Evolutionary conservation across 345 rosid genomes (phyloP).

Genomic region (Passiflora organensis): DNA sequence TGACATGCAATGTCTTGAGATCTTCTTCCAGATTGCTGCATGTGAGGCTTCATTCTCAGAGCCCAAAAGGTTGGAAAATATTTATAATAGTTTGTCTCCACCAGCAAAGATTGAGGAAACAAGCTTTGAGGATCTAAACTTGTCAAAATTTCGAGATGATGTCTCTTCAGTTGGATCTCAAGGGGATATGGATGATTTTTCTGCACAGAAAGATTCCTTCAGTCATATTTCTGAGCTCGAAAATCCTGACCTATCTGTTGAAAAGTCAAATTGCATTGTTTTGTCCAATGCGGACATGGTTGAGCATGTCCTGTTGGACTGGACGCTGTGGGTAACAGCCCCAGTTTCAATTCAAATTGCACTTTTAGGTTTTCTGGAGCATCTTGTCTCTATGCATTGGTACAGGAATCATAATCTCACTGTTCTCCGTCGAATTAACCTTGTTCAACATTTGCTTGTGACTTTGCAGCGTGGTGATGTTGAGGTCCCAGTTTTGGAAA

Average conservation of each 20-base stretch:
- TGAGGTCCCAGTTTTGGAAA: slow-evolving; percentile 94
- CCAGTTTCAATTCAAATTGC: slow-evolving; percentile 92
- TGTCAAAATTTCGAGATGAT: slow-evolving; percentile 77
- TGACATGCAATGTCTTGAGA: slow-evolving; percentile 95
- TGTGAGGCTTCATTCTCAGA: slow-evolving; percentile 98
- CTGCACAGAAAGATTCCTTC: slow-evolving; percentile 76
- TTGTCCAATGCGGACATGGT: slow-evolving; percentile 97
- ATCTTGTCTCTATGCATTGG: slow-evolving; percentile 99
- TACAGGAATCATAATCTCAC: slow-evolving; percentile 98
- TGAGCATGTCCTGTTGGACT: slow-evolving; percentile 97
- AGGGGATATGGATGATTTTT: slow-evolving; percentile 94
- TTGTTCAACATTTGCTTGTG: slow-evolving; percentile 92
- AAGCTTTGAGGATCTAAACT: slow-evolving; percentile 73
- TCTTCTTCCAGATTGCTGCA: slow-evolving; percentile 96
- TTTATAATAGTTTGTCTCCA: slow-evolving; percentile 38
- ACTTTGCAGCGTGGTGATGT: slow-evolving; percentile 99
- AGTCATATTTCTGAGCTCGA: slow-evolving; percentile 96
- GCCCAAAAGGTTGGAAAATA: slow-evolving; percentile 64
- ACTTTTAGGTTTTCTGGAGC: slow-evolving; percentile 90
- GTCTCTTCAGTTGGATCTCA: slow-evolving; percentile 86
- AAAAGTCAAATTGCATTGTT: slow-evolving; percentile 94
- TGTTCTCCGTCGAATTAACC: slow-evolving; percentile 82
- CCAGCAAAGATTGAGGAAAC: slow-evolving; percentile 50
- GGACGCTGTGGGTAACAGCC: slow-evolving; percentile 98
- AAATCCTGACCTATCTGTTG: slow-evolving; percentile 66